These are phyloP conservation scores for Corymbia citriodora DNA, from an alignment of 441 rosid genomes.

Conservation along the genomic window DNA sequence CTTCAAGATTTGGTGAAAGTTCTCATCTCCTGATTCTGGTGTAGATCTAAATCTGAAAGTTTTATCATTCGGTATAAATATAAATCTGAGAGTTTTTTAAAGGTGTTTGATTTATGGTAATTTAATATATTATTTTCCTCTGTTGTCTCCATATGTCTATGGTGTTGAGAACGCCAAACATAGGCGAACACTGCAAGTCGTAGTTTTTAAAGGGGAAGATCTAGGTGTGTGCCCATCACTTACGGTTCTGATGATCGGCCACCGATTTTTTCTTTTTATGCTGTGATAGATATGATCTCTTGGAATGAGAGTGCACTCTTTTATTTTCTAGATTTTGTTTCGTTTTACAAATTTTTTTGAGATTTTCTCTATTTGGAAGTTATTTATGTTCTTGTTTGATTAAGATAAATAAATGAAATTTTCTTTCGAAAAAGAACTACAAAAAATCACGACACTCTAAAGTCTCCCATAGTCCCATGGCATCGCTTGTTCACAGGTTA, in stretches of 20 bases:
- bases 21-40: not conserved
- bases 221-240: not conserved
- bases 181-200: not conserved
- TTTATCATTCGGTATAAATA: too few relatives aligned
- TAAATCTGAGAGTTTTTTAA: not conserved
- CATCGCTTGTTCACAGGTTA: not conserved
- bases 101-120: not conserved
- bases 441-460: not conserved
- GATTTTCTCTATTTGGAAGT: not conserved
- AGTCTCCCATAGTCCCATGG: not conserved
- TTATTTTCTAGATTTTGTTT: too few relatives aligned
- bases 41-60: not conserved
- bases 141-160: not conserved
- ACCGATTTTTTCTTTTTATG: too few relatives aligned
- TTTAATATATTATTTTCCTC: too few relatives aligned
- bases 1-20: not conserved
- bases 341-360: too few relatives aligned
- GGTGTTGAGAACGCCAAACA: not conserved
- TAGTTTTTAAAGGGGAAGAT: too few relatives aligned
- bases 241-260: not conserved
- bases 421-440: not conserved
- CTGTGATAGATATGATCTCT: accelerated
- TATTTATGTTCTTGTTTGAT: not conserved
- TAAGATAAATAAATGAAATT: not conserved
- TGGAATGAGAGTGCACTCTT: not conserved